phyloP scores from a whole-genome alignment of 148 eudicot genomes.

The Vaccinium vitisidaea region DNA sequence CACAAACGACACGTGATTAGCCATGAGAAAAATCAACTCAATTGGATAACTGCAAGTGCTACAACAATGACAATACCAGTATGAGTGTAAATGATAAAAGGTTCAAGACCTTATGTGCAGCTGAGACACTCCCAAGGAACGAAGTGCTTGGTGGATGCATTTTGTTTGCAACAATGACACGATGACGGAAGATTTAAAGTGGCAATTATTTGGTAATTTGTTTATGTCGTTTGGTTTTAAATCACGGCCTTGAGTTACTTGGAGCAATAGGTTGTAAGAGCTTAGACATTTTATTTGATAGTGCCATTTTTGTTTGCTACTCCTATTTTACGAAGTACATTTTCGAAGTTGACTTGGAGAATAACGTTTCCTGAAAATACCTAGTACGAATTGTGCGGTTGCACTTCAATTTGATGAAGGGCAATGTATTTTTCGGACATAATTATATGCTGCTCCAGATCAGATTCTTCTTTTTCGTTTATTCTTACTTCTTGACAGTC shows the following conservation, averaged over 20 bases:
- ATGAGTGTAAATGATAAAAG: constrained; percentile 59
- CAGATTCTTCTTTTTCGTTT: background rate
- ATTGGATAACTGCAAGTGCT: background rate
- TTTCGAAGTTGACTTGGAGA: constrained; percentile 2
- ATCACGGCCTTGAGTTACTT: background rate
- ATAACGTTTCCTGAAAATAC: background rate
- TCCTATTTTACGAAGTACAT: background rate
- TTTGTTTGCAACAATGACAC: constrained; percentile 90
- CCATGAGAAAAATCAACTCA: no score
- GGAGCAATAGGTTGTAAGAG: background rate
- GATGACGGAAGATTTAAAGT: constrained; percentile 77
- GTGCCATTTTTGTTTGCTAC: background rate
- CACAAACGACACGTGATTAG: no score
- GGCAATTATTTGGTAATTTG: constrained; percentile 79
- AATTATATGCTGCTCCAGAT: background rate
- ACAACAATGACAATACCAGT: constrained; percentile 42
- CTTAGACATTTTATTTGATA: background rate
- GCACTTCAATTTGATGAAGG: background rate
- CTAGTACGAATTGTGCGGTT: background rate
- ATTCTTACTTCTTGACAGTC: constrained; percentile 16
- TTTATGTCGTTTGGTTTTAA: background rate
- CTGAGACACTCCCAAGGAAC: constrained; percentile 90
- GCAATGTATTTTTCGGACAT: background rate
- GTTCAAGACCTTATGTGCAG: constrained; percentile 95
- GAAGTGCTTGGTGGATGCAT: constrained; percentile 97